phyloP scores from a whole-genome alignment of 2,329 filamentous ascomycete genomes.

The Phialophora verrucosa region DNA sequence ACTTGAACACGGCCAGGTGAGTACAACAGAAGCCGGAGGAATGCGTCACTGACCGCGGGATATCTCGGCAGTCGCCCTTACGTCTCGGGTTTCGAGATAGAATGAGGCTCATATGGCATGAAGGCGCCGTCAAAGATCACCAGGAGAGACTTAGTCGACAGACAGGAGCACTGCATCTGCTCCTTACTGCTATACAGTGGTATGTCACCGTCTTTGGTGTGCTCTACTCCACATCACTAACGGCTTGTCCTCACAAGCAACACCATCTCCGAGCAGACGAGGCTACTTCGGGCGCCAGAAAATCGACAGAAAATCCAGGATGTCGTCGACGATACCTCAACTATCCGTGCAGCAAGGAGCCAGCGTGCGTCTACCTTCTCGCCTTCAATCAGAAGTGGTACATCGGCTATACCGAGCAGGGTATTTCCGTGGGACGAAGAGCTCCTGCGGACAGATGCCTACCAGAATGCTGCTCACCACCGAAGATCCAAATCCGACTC shows the following conservation, averaged over 20 bases:
- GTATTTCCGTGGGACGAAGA: neutral
- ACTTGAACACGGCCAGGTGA: constrained; percentile 2
- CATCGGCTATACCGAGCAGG: constrained; percentile 6
- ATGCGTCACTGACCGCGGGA: neutral
- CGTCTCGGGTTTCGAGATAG: constrained; percentile 10
- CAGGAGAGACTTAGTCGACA: constrained; percentile 7
- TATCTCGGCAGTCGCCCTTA: neutral
- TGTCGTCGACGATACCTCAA: constrained; percentile 10
- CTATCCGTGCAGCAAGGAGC: constrained; percentile 3
- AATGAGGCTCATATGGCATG: constrained; percentile 8
- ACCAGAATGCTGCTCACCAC: constrained; percentile 4
- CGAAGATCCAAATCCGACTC: constrained; percentile 11
- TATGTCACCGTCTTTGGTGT: neutral
- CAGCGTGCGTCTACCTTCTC: neutral
- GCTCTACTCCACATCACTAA: neutral
- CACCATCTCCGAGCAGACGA: constrained; percentile 4
- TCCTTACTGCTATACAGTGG: constrained; percentile 10
- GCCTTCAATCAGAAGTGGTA: constrained; percentile 5
- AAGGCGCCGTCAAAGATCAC: constrained; percentile 9
- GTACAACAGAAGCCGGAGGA: neutral
- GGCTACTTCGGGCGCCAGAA: constrained; percentile 5
- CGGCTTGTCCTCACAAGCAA: neutral
- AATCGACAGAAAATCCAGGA: constrained; percentile 11
- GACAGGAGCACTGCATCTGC: constrained; percentile 1
- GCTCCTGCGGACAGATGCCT: constrained; percentile 8